These are phyloP conservation scores for Podospora comata DNA, from an alignment of 495 filamentous ascomycete genomes.

Conservation along the genomic window DNA sequence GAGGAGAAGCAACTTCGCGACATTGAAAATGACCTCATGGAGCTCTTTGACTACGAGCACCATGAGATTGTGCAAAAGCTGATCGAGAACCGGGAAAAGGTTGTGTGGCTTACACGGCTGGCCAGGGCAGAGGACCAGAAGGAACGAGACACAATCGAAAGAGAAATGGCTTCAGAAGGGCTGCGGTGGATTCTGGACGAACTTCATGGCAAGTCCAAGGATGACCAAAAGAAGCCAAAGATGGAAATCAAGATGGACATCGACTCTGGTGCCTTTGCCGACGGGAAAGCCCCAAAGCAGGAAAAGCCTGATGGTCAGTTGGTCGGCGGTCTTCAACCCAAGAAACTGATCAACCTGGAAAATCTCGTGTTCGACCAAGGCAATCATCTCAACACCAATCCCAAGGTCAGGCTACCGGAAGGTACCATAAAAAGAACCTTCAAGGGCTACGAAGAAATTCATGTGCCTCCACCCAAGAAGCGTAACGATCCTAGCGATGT, in stretches of 20 bases:
- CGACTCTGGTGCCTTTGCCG: slow-evolving; percentile 62
- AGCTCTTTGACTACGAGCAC: slow-evolving; percentile 95
- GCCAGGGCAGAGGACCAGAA: slow-evolving; percentile 78
- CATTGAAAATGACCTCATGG: slow-evolving; percentile 97
- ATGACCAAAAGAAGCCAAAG: slow-evolving; percentile 61
- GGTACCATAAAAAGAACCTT: slow-evolving; percentile 92
- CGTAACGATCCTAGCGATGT: slow-evolving; percentile 76
- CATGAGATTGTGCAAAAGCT: slow-evolving; percentile 89
- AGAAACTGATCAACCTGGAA: slow-evolving; percentile 85
- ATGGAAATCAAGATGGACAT: slow-evolving; percentile 93
- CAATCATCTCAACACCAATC: slow-evolving; percentile 97
- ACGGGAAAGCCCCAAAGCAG: slow-evolving; percentile 40
- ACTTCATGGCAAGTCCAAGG: slow-evolving; percentile 56
- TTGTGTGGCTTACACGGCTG: slow-evolving; percentile 93
- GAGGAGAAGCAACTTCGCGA: slow-evolving; percentile 81
- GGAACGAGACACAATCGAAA: slow-evolving; percentile 73
- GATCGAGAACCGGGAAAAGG: slow-evolving; percentile 85
- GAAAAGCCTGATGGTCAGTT: slow-evolving; percentile 61
- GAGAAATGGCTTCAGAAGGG: slow-evolving; percentile 86
- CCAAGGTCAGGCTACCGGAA: slow-evolving; percentile 90
- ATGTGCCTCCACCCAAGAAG: slow-evolving; percentile 86
- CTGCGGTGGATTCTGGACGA: slow-evolving; percentile 84
- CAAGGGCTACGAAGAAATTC: slow-evolving; percentile 98
- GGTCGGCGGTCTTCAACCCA: slow-evolving; percentile 81
- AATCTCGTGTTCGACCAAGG: slow-evolving; percentile 97